phyloP scores from a whole-genome alignment of 139 green algal species.

The Chlamydomonas sp. region DNA sequence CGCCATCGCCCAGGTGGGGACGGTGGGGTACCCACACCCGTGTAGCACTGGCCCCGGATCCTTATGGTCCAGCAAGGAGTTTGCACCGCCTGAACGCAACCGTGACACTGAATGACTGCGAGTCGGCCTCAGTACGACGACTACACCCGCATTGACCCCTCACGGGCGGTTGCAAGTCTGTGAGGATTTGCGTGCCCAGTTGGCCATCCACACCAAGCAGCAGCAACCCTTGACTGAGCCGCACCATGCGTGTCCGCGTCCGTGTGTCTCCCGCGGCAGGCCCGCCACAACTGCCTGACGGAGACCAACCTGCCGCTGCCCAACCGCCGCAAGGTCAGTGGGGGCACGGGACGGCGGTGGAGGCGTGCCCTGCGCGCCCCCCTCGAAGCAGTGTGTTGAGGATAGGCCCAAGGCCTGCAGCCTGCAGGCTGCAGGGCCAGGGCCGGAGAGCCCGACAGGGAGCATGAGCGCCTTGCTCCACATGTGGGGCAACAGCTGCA shows the following conservation, averaged over 20 bases:
- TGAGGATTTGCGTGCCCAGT: no score
- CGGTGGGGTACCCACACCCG: neutral
- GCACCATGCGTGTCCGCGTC: neutral
- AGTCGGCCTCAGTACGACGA: no score
- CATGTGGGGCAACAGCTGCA: no score
- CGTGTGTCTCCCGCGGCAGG: neutral
- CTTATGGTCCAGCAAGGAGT: no score
- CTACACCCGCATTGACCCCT: no score
- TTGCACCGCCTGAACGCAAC: no score
- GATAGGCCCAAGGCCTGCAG: neutral
- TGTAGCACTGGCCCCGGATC: no score
- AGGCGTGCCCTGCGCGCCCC: neutral
- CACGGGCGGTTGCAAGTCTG: no score
- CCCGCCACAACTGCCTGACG: constrained; percentile 40
- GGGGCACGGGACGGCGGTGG: neutral
- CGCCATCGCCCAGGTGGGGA: constrained; percentile 63
- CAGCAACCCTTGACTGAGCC: neutral
- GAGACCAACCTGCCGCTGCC: constrained; percentile 47
- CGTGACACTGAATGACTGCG: no score
- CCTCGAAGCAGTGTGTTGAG: neutral
- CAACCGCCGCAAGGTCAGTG: constrained; percentile 37
- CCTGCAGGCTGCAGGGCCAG: neutral
- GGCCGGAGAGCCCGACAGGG: no score
- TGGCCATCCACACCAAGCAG: neutral
- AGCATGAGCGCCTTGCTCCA: no score